These are phyloP conservation scores for Coemansia sp. DNA, from an alignment of 371 early-diverging fungal genomes.

Conservation along the genomic window DNA sequence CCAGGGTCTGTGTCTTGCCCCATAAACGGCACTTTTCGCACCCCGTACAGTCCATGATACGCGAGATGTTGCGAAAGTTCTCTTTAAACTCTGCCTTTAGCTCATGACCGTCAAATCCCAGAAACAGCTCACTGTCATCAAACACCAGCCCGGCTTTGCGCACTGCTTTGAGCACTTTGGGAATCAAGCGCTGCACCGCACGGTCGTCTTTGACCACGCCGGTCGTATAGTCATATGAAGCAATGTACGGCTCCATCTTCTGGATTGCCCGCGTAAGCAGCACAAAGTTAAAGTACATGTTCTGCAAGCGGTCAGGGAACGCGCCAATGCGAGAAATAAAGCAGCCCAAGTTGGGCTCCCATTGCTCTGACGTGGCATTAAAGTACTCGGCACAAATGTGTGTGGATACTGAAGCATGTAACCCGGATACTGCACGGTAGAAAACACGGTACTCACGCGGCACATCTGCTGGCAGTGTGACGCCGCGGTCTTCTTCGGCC, in stretches of 20 bases:
- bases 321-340: slow-evolving; percentile 82
- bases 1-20: slow-evolving; percentile 86
- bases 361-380: slow-evolving; percentile 77
- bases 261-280: slow-evolving; percentile 79
- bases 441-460: slow-evolving; percentile 92
- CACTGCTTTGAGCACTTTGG: slow-evolving; percentile 32
- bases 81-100: slow-evolving; percentile 83
- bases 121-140: slow-evolving; percentile 83
- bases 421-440: slow-evolving; percentile 88
- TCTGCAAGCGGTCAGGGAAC: slow-evolving; percentile 89
- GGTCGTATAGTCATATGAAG: slow-evolving; percentile 67
- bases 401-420: slow-evolving; percentile 96
- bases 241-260: slow-evolving; percentile 78
- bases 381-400: slow-evolving; percentile 94
- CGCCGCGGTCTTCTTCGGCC: slow-evolving; percentile 52
- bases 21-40: slow-evolving; percentile 98
- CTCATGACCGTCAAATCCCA: slow-evolving; percentile 44
- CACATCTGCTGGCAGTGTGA: slow-evolving; percentile 51
- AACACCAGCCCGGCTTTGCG: slow-evolving; percentile 65
- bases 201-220: slow-evolving; percentile 60
- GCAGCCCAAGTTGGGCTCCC: slow-evolving; percentile 90
- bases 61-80: slow-evolving; percentile 91
- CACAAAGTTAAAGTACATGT: slow-evolving; percentile 89
- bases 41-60: slow-evolving; percentile 97
- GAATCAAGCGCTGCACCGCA: slow-evolving; percentile 38